These are phyloP conservation scores for Xylaria polymorpha DNA, from an alignment of 2,329 filamentous ascomycete genomes.

Conservation along the genomic window DNA sequence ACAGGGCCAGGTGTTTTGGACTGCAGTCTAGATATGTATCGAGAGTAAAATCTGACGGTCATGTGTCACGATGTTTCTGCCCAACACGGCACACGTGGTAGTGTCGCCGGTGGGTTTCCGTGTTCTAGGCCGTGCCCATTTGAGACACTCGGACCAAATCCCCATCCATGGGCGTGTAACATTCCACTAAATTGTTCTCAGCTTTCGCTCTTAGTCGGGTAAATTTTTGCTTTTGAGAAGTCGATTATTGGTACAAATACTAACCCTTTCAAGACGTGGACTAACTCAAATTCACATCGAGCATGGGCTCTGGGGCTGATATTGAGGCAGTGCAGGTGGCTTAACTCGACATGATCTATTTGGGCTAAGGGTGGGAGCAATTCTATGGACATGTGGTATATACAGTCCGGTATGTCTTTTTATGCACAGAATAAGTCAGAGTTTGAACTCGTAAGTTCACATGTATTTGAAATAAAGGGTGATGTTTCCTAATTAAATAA, in stretches of 20 bases:
- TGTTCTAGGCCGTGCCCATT: conserved; percentile 24
- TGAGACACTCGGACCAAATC: background rate
- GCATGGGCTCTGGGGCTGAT: background rate
- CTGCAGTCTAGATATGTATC: conserved; percentile 9
- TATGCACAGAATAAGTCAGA: background rate
- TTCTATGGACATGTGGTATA: background rate
- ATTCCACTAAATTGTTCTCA: background rate
- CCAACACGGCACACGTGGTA: conserved; percentile 30
- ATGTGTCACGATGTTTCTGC: conserved; percentile 32
- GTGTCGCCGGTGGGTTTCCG: background rate
- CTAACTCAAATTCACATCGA: background rate
- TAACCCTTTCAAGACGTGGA: conserved; percentile 11
- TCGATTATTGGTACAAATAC: background rate
- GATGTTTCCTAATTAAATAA: background rate
- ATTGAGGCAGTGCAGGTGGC: conserved; percentile 13
- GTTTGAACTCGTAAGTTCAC: background rate
- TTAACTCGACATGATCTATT: conserved; percentile 1
- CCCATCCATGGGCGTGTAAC: conserved; percentile 3
- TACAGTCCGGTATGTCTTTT: background rate
- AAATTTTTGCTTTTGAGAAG: background rate
- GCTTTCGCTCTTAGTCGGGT: background rate
- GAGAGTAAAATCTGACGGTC: conserved; percentile 3
- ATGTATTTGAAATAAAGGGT: background rate
- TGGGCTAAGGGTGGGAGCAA: background rate
- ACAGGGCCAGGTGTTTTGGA: background rate